These are phyloP conservation scores for Cinnamomum micranthum DNA, from an alignment of 164 flowering plant genomes.

Conservation along the genomic window DNA sequence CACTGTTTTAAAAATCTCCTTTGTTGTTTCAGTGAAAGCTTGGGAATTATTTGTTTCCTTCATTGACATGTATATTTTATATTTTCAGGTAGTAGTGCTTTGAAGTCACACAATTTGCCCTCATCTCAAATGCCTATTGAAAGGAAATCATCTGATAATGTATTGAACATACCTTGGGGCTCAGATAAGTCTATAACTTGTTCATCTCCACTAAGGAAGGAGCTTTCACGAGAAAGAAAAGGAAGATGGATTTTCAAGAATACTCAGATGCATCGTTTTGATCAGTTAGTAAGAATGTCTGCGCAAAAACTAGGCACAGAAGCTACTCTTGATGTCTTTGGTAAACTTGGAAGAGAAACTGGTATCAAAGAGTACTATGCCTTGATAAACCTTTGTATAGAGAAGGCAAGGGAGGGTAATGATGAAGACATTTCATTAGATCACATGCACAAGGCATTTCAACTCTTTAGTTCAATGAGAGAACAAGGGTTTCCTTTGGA, in stretches of 20 bases:
- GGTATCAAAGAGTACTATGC: slow-evolving; percentile 67
- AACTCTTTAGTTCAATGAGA: slow-evolving; percentile 43
- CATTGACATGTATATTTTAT: not conserved
- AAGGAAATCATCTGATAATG: slow-evolving; percentile 15
- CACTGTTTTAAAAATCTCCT: too few relatives aligned
- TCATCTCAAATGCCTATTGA: slow-evolving; percentile 9
- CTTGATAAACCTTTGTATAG: slow-evolving; percentile 45
- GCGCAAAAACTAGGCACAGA: slow-evolving; percentile 53
- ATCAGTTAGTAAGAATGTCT: slow-evolving; percentile 39
- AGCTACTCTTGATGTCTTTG: slow-evolving; percentile 44
- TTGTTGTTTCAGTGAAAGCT: too few relatives aligned
- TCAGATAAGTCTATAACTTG: slow-evolving; percentile 7
- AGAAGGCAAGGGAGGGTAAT: slow-evolving; percentile 43
- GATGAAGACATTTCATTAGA: slow-evolving; percentile 45
- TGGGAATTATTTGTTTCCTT: not conserved
- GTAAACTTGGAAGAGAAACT: slow-evolving; percentile 57
- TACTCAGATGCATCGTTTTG: slow-evolving; percentile 34
- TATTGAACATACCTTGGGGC: slow-evolving; percentile 48
- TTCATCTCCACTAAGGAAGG: slow-evolving; percentile 43
- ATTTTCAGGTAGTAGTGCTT: slow-evolving; percentile 11
- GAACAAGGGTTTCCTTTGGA: slow-evolving; percentile 63
- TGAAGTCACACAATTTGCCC: slow-evolving; percentile 11
- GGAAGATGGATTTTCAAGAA: slow-evolving; percentile 51
- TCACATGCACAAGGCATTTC: slow-evolving; percentile 45
- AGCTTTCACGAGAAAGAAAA: slow-evolving; percentile 54